These are phyloP conservation scores for Cyathus striatus DNA, from an alignment of 768 basidiomycete genomes.

Conservation along the genomic window DNA sequence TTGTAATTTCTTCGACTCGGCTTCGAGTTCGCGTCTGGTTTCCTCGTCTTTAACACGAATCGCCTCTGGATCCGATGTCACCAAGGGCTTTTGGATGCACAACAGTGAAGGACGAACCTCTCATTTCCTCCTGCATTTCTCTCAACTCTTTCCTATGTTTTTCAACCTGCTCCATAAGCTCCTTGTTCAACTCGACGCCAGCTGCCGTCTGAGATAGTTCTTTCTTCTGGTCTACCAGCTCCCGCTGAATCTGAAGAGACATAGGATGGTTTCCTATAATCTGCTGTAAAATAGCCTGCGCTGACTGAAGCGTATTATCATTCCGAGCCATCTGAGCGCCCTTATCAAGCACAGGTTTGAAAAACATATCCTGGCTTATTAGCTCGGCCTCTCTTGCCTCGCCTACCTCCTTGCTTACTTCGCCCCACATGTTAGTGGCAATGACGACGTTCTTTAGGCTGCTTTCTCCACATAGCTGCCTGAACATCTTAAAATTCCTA, in stretches of 20 bases:
- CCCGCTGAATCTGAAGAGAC: constrained; percentile 48
- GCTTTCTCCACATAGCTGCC: constrained; percentile 45
- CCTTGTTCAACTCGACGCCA: constrained; percentile 45
- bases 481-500: constrained; percentile 47
- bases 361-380: constrained; percentile 34
- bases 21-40: constrained; percentile 36
- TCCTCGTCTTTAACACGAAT: constrained; percentile 41
- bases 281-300: constrained; percentile 33
- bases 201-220: constrained; percentile 48
- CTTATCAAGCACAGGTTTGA: constrained; percentile 45
- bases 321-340: constrained; percentile 42
- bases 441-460: constrained; percentile 46
- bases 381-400: constrained; percentile 43
- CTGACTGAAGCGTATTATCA: constrained; percentile 31
- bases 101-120: constrained; percentile 14
- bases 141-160: constrained; percentile 44
- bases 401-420: constrained; percentile 31
- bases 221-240: constrained; percentile 45
- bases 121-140: constrained; percentile 40
- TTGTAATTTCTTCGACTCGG: constrained; percentile 36
- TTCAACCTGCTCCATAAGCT: constrained; percentile 40
- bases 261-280: constrained; percentile 35
- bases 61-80: constrained; percentile 18
- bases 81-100: not conserved
- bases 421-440: constrained; percentile 51